A percentile compares a stretch with the other conserved stretches of the same genome.
Evolutionary conservation across 257 asterid species (phyloP).

Genomic region (Nicotiana tabacum): DNA sequence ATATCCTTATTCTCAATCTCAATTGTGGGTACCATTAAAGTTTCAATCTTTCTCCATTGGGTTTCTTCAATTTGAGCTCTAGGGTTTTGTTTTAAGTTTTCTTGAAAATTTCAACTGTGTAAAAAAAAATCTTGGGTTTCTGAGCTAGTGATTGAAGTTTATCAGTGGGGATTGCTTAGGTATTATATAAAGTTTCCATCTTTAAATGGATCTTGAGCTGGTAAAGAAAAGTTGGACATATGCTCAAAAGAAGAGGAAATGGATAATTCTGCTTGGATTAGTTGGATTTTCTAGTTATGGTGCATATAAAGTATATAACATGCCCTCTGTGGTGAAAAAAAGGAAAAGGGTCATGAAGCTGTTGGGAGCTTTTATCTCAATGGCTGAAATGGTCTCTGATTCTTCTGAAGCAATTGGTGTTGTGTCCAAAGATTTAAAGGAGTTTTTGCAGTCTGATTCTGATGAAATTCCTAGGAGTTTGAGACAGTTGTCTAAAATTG

Average conservation of each 20-base stretch:
- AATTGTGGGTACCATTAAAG: constrained; percentile 7
- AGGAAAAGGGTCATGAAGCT: constrained; percentile 49
- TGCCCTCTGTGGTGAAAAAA: constrained; percentile 64
- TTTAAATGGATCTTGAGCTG: constrained; percentile 53
- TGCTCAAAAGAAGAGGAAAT: constrained; percentile 59
- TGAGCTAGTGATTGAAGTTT: background rate
- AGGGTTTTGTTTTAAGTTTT: constrained; percentile 6
- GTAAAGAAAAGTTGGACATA: constrained; percentile 47
- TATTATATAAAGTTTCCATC: constrained; percentile 8
- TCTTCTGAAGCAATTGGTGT: constrained; percentile 64
- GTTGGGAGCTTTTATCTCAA: constrained; percentile 53
- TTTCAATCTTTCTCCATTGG: constrained; percentile 8
- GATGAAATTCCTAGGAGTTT: constrained; percentile 84
- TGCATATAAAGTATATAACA: constrained; percentile 54
- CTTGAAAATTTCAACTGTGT: background rate
- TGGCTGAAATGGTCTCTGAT: constrained; percentile 72
- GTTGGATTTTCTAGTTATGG: constrained; percentile 78
- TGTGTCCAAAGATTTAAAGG: constrained; percentile 80
- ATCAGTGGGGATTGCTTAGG: background rate
- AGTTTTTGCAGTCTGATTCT: constrained; percentile 68
- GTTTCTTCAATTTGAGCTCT: constrained; percentile 26
- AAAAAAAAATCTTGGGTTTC: background rate
- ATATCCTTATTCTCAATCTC: constrained; percentile 13
- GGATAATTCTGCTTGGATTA: constrained; percentile 62
- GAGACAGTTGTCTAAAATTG: constrained; percentile 75